These are phyloP conservation scores for Cucumis melo DNA, from an alignment of 306 rosid species.

Conservation along the genomic window DNA sequence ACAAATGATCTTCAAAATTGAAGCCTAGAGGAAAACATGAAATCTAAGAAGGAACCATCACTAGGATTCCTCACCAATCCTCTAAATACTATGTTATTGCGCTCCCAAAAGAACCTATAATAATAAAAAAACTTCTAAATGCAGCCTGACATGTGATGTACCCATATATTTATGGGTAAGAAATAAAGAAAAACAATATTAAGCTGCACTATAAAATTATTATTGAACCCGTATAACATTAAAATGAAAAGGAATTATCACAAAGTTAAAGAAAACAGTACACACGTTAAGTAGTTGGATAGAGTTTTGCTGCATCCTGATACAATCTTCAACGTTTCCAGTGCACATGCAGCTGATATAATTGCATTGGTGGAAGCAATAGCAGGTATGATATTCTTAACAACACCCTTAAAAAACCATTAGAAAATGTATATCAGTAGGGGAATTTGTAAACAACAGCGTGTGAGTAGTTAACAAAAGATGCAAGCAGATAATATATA, in stretches of 20 bases:
- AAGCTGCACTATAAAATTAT: neutral
- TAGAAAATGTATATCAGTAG: neutral
- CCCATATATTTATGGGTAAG: neutral
- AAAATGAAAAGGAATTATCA: neutral
- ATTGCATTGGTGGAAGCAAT: slow-evolving; percentile 98
- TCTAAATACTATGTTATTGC: too few relatives aligned
- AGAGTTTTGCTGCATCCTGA: slow-evolving; percentile 94
- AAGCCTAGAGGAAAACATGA: too few relatives aligned
- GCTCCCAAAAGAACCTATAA: too few relatives aligned
- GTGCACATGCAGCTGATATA: slow-evolving; percentile 89
- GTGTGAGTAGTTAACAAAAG: neutral
- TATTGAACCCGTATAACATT: neutral
- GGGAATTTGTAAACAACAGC: neutral
- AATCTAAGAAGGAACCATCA: too few relatives aligned
- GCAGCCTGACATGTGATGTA: neutral
- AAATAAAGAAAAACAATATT: neutral
- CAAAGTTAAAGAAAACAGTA: slow-evolving; percentile 8
- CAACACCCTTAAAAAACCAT: slow-evolving; percentile 63
- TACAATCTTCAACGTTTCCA: slow-evolving; percentile 82
- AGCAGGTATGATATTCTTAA: slow-evolving; percentile 93
- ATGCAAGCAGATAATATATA: neutral
- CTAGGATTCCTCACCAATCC: too few relatives aligned
- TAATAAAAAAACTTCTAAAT: neutral
- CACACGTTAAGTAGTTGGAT: slow-evolving; percentile 75
- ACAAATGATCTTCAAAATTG: too few relatives aligned